phyloP scores from a whole-genome alignment of 2,329 filamentous ascomycete genomes.

The Capronia epimyces region DNA sequence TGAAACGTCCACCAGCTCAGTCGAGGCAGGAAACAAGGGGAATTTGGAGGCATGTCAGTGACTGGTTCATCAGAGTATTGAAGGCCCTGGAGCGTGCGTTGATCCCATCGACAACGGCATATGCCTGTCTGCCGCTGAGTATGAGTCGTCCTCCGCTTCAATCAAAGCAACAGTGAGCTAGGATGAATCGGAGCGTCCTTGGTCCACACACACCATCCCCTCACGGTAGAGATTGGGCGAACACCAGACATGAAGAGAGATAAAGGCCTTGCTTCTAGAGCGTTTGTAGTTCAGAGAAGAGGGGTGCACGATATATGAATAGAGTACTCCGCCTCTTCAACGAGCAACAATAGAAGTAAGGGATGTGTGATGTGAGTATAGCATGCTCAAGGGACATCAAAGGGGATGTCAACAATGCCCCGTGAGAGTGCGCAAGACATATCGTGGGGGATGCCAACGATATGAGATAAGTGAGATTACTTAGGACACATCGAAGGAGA shows the following conservation, averaged over 20 bases:
- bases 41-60: background rate
- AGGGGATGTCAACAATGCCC: background rate
- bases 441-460: background rate
- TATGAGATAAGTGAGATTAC: background rate
- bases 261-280: too few species aligned
- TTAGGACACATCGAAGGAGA: background rate
- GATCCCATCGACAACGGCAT: background rate
- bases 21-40: background rate
- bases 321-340: too few species aligned
- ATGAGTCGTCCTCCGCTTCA: background rate
- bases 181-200: background rate
- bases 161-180: slow-evolving; percentile 1
- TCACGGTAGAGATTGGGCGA: background rate
- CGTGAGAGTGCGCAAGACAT: background rate
- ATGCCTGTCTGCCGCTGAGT: background rate
- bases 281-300: too few species aligned
- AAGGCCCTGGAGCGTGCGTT: background rate
- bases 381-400: background rate
- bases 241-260: background rate
- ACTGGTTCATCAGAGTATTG: background rate
- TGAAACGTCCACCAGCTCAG: background rate
- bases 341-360: background rate
- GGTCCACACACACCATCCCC: background rate
- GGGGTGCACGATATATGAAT: too few species aligned
- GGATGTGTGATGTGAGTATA: background rate